Evolutionary conservation across 805 yeast genomes (phyloP).

Genomic region (Metschnikowia lunata): DNA sequence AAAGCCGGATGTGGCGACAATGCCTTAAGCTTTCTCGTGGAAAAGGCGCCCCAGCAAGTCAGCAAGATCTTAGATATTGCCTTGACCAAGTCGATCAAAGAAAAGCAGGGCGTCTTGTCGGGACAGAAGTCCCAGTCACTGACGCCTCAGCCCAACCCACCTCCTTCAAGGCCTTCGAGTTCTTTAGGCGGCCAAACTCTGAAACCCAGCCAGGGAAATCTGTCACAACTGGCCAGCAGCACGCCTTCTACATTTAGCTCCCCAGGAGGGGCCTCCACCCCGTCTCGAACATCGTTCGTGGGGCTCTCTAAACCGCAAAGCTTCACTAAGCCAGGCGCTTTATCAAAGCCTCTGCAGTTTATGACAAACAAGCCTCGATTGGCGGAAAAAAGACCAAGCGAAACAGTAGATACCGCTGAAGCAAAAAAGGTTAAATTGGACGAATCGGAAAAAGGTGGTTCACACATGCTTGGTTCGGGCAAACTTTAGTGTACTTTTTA

Average conservation of each 20-base stretch:
- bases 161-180: not conserved
- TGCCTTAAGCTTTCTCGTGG: constrained; percentile 72
- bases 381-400: constrained; percentile 6
- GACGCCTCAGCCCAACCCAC: constrained; percentile 13
- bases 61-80: constrained; percentile 78
- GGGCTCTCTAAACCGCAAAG: constrained; percentile 23
- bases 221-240: not conserved
- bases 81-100: constrained; percentile 67
- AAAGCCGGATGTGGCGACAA: constrained; percentile 76
- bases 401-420: too few species aligned
- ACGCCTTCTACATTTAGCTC: not conserved
- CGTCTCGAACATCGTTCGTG: constrained; percentile 22
- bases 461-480: too few species aligned
- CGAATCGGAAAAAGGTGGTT: too few species aligned
- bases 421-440: too few species aligned
- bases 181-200: not conserved
- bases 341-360: constrained; percentile 36
- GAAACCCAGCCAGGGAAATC: not conserved
- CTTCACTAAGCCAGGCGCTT: constrained; percentile 28
- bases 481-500: too few species aligned
- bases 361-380: constrained; percentile 29
- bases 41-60: constrained; percentile 75
- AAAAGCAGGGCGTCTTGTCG: constrained; percentile 27
- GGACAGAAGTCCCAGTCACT: constrained; percentile 14
- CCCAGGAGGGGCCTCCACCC: not conserved